Evolutionary conservation across 139 green algal genomes (phyloP).

Genomic region (Closterium sp.): DNA sequence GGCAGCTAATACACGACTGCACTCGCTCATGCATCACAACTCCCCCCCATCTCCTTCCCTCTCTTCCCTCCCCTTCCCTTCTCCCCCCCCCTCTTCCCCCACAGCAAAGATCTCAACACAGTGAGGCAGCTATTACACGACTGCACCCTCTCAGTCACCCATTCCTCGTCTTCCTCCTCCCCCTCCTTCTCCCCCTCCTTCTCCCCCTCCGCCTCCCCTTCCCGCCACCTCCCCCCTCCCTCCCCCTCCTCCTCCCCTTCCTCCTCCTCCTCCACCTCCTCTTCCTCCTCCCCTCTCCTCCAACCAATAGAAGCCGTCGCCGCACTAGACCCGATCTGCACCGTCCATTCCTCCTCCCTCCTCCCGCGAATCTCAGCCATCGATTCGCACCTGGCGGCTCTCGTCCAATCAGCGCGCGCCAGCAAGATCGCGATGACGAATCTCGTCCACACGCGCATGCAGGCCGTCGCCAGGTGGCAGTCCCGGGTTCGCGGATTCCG

Average conservation of each 20-base stretch:
- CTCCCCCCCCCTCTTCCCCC: background rate
- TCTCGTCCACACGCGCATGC: constrained; percentile 78
- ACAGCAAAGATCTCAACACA: constrained; percentile 50
- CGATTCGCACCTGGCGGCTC: constrained; percentile 50
- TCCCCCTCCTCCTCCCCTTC: background rate
- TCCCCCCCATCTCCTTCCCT: background rate
- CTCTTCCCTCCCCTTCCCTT: background rate
- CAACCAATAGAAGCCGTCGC: constrained; percentile 65
- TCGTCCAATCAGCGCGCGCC: constrained; percentile 55
- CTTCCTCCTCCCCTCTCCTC: background rate
- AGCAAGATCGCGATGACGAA: constrained; percentile 72
- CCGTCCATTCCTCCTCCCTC: constrained; percentile 65
- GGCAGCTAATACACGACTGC: constrained; percentile 38
- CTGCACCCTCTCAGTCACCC: constrained; percentile 12
- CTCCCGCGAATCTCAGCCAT: constrained; percentile 60
- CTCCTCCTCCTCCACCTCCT: background rate
- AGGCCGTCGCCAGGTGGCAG: constrained; percentile 73
- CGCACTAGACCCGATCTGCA: constrained; percentile 79
- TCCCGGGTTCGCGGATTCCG: constrained; percentile 79
- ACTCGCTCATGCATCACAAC: background rate
- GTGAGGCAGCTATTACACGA: constrained; percentile 39
- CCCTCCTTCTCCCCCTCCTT: no score
- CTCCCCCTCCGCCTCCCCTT: background rate
- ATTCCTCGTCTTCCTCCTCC: background rate
- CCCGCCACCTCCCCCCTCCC: background rate